Evolutionary conservation across 352 stramenopile genomes (phyloP), one percentile per base, ranked within the genome.

Genomic region (Thraustotheca clavata): DNA sequence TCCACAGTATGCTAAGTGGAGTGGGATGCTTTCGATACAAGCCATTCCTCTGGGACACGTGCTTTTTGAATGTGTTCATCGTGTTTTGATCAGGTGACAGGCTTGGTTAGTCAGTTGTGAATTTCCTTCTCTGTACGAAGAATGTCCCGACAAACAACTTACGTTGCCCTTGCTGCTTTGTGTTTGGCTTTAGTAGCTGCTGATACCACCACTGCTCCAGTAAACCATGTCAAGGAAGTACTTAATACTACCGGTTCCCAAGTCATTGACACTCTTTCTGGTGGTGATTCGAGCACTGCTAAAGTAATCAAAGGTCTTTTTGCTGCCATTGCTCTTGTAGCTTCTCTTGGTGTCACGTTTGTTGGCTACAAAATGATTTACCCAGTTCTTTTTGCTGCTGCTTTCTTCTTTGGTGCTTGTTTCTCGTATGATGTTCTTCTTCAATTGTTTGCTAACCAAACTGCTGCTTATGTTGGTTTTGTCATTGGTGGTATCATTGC

Each of bases 401-500:
- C 57, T 27, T 65, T 65, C 57, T 54, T 65, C 57, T 65, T 65
- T 22, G 57, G 57, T 22, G 57, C 57, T 18, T 43, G 46, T 32
- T 65, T 65, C 26, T 65, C 57, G 38, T 65, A 65, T 32, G 57
- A 65, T n/a, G 20, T 65, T 29, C 47, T 65, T 27, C 76, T 87
- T 32, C 73, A 76, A 40, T 60, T 78, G 20, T 86, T 87, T 38
- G 62, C 67, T 39, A 75, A 83, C 71, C 57, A 83, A 60, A 82
- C 71, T 3, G 73, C 74, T 24, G 87, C 79, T 2, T 91, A 79
- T 77, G 76, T 84, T 38, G 73, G 71, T 11, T 84, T 84, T 50
- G 62, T 80, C 11, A 63, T 72, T 6, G 74, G 70, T 9, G 76
- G 76, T 6, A 39, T 73, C 20, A 68, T 80, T 35, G 62, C 68